Percentiles rank a stretch among this genome's conserved stretches.
phyloP scores from a whole-genome alignment of 441 rosid species.

The Syzygium malaccense region DNA sequence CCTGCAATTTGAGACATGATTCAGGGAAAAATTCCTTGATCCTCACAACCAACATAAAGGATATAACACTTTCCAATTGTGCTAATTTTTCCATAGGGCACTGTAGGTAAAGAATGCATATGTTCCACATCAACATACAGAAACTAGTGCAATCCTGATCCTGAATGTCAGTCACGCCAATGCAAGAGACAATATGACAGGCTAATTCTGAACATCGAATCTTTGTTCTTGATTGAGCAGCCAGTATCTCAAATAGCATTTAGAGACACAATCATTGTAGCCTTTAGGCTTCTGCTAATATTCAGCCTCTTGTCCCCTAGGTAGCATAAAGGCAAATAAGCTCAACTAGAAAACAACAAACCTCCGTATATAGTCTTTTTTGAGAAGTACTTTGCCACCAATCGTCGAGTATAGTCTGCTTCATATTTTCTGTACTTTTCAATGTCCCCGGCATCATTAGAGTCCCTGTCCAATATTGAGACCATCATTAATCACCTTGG shows the following conservation, averaged over 20 bases:
- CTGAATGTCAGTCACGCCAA: background rate
- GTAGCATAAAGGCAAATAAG: background rate
- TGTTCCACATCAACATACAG: background rate
- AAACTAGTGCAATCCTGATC: background rate
- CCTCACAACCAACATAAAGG: background rate
- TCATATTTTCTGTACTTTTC: conserved; percentile 55
- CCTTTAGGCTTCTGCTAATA: background rate
- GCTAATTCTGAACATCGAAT: background rate
- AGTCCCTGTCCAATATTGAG: conserved; percentile 29
- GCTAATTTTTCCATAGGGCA: background rate
- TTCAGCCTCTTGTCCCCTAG: background rate
- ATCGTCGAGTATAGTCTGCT: conserved; percentile 37
- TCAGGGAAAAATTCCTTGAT: background rate
- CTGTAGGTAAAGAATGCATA: background rate
- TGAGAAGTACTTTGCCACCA: conserved; percentile 63
- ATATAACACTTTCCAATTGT: background rate
- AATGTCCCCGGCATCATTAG: conserved; percentile 27
- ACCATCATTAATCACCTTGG: background rate
- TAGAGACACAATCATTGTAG: background rate
- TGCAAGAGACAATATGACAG: background rate
- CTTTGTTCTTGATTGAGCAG: background rate
- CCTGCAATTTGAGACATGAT: conserved; percentile 27
- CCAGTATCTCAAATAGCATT: background rate
- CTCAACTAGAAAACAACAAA: background rate
- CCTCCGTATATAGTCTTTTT: conserved; percentile 56